These are phyloP conservation scores for Nannochloropsis salina DNA, from an alignment of 108 stramenopile genomes.

Conservation along the genomic window DNA sequence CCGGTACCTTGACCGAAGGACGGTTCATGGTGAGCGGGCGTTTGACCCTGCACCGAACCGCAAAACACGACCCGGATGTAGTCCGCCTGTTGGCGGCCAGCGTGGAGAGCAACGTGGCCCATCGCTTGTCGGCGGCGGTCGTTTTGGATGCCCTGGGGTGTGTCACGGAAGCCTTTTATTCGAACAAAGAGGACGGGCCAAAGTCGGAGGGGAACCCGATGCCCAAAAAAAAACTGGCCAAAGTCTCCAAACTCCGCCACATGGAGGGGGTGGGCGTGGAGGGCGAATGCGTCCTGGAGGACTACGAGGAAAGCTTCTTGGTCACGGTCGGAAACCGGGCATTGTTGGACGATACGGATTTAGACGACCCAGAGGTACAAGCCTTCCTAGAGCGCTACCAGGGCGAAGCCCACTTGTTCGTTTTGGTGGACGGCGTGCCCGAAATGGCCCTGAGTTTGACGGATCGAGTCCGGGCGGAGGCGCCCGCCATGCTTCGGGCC, in stretches of 20 bases:
- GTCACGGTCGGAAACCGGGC: neutral
- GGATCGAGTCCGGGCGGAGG: neutral
- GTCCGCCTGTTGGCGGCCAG: slow-evolving; percentile 10
- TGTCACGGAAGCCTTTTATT: slow-evolving; percentile 1
- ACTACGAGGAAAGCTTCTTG: neutral
- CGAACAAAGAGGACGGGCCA: neutral
- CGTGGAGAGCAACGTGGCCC: slow-evolving; percentile 13
- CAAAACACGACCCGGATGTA: neutral
- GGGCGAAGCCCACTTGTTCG: neutral
- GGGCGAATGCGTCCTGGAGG: neutral
- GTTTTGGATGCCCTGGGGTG: neutral
- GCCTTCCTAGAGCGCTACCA: neutral
- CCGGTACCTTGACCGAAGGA: neutral
- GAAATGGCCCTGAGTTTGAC: neutral
- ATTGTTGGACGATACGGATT: neutral
- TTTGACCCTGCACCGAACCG: neutral
- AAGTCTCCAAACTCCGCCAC: neutral
- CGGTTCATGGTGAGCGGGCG: neutral
- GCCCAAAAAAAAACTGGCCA: neutral
- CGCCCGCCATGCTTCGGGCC: neutral
- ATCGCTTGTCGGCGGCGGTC: neutral
- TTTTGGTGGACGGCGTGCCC: neutral
- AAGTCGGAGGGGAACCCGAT: neutral
- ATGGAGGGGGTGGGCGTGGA: slow-evolving; percentile 6
- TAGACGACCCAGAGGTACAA: neutral